Conservation (phyloP, 108 stramenopile genomes). For the Chaetoceros tenuissimus region DNA sequence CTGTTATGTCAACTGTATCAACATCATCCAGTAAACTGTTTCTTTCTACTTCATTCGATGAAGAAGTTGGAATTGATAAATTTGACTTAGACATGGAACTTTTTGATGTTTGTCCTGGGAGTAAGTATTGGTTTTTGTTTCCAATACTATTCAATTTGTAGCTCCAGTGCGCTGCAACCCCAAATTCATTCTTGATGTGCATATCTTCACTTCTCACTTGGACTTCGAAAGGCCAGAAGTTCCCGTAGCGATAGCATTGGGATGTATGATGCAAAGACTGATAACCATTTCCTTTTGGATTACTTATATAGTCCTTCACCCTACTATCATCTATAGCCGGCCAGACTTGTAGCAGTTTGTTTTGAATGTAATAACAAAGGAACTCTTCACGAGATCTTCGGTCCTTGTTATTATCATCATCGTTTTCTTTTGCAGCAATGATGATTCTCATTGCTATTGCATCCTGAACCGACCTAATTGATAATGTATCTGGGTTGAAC, state of each 20-base stretch:
- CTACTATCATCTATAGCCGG: slow-evolving; percentile 32
- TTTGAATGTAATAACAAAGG: slow-evolving; percentile 64
- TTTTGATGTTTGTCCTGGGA: slow-evolving; percentile 9
- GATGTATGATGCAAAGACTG: slow-evolving; percentile 87
- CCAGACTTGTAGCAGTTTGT: slow-evolving; percentile 44
- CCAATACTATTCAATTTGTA: slow-evolving; percentile 36
- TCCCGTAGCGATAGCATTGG: slow-evolving; percentile 26
- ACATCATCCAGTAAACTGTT: no score
- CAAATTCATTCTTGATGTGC: slow-evolving; percentile 81
- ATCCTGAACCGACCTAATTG: slow-evolving; percentile 41
- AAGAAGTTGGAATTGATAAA: not conserved
- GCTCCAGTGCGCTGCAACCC: slow-evolving; percentile 81
- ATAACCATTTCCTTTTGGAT: slow-evolving; percentile 89
- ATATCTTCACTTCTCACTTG: slow-evolving; percentile 82
- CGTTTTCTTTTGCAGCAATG: slow-evolving; percentile 29
- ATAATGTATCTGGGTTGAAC: slow-evolving; percentile 9
- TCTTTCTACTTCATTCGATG: no score
- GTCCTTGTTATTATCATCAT: slow-evolving; percentile 34
- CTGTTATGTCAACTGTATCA: no score
- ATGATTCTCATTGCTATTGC: slow-evolving; percentile 67
- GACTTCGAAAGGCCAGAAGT: slow-evolving; percentile 75
- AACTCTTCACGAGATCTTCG: slow-evolving; percentile 41
- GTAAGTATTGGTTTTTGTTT: slow-evolving; percentile 3
- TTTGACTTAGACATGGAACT: slow-evolving; percentile 3
- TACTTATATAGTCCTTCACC: slow-evolving; percentile 80